Evolutionary conservation across 2,329 filamentous ascomycete genomes (phyloP).

Genomic region (Onygenales sp.): DNA sequence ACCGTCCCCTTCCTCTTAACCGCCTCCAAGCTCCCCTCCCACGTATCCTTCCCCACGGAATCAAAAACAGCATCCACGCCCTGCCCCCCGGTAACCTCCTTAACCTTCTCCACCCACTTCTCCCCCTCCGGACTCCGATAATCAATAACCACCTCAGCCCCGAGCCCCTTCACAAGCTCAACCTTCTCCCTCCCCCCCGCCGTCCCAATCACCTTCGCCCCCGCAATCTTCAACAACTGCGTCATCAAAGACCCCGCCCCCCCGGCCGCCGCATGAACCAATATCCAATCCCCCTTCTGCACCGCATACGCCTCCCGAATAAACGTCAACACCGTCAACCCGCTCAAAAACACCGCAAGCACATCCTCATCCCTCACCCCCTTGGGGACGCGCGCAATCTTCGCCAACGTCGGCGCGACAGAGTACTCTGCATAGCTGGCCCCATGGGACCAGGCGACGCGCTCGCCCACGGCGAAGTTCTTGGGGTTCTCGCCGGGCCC

Average conservation of each 20-base stretch:
- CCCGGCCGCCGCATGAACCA: conserved; percentile 79
- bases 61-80: conserved; percentile 76
- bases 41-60: conserved; percentile 75
- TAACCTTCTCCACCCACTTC: conserved; percentile 68
- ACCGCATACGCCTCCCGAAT: conserved; percentile 64
- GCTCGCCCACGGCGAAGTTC: conserved; percentile 55
- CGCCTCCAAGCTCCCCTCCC: conserved; percentile 65
- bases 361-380: conserved; percentile 52
- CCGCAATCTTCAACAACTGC: conserved; percentile 63
- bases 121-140: conserved; percentile 78
- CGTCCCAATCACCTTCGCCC: conserved; percentile 71
- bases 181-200: conserved; percentile 66
- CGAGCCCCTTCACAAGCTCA: conserved; percentile 54
- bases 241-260: conserved; percentile 68
- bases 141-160: conserved; percentile 63
- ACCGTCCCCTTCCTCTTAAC: conserved; percentile 69
- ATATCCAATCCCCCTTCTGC: conserved; percentile 66
- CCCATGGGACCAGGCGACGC: conserved; percentile 59
- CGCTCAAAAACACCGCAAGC: conserved; percentile 66
- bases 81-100: conserved; percentile 68
- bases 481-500: conserved; percentile 43
- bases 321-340: conserved; percentile 71
- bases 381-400: conserved; percentile 55
- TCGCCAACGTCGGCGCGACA: conserved; percentile 39
- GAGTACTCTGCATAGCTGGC: conserved; percentile 53